Conservation (phyloP, 2,329 filamentous ascomycete species). For the Camillea tinctor region DNA sequence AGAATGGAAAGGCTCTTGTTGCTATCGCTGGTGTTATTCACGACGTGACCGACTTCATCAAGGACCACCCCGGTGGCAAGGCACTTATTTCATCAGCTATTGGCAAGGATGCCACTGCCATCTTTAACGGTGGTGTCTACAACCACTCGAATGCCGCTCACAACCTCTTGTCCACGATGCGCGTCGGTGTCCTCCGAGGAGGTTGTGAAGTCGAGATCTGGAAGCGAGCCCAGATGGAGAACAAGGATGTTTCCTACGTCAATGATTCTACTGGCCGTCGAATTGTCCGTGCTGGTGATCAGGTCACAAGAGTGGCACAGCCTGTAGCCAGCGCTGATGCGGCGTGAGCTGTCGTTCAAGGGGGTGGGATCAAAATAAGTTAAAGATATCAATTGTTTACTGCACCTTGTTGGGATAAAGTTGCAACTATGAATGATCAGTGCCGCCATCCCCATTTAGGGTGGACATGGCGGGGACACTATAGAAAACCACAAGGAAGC, state of each 20-base stretch:
- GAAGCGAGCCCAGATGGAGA: slow-evolving; percentile 66
- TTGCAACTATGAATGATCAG: neutral
- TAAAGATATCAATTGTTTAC: neutral
- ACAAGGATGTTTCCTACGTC: slow-evolving; percentile 65
- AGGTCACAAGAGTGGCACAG: slow-evolving; percentile 72
- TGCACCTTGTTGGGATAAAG: neutral
- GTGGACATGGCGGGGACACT: neutral
- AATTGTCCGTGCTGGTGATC: slow-evolving; percentile 71
- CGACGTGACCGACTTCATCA: slow-evolving; percentile 65
- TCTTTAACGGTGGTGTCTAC: slow-evolving; percentile 70
- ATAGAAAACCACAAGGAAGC: neutral
- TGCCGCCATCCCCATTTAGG: neutral
- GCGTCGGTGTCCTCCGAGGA: slow-evolving; percentile 64
- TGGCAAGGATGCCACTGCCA: slow-evolving; percentile 66
- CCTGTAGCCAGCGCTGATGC: slow-evolving; percentile 71
- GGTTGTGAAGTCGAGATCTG: slow-evolving; percentile 69
- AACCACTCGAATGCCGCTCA: slow-evolving; percentile 67
- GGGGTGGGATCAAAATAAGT: neutral
- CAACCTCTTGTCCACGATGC: slow-evolving; percentile 67
- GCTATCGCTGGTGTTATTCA: slow-evolving; percentile 64
- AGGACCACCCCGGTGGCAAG: slow-evolving; percentile 66
- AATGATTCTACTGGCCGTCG: slow-evolving; percentile 69
- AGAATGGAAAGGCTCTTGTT: slow-evolving; percentile 61
- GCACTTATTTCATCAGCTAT: slow-evolving; percentile 64
- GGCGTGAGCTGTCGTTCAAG: slow-evolving; percentile 44